Base-by-base conservation (phyloP, 1,284 basidiomycete genomes). In the Entoloma clypeatum region DNA sequence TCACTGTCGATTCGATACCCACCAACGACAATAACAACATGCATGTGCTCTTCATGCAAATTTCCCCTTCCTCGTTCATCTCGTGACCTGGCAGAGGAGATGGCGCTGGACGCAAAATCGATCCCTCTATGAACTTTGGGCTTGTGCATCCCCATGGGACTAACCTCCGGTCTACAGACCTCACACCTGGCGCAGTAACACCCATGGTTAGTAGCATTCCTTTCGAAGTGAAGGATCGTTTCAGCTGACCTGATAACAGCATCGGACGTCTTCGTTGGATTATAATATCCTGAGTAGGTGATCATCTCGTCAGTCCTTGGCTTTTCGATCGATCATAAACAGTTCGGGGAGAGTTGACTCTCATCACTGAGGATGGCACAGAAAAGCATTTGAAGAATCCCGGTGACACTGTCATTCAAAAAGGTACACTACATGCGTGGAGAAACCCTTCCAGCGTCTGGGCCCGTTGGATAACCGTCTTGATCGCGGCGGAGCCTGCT, bases 391-490 rank as follows among this genome's bases (percentile, higher is more conserved):
- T 80, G 27, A 72, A 71, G 44, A 72, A 70, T 39, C 70, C 77
- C 14, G 79, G 78, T 17, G 78, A 80, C 55, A 65, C 67, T 2
- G 69, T 81, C 26, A 60, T 81, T 24, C 75, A 78, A 60, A 72
- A 71, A 47, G 79, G 79, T 5, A 76, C 72, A 0, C 64, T 78
- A 52, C 79, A 81, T 46, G 73, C 71, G 7, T 82, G 79, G 79
- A 70, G 61, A 43, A 81, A 82, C 54, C 77, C 77, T 8, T 71
- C 72, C 1, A 60, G 58, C 6, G 47, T 55, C 21, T 78, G 75
- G 72, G 58, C 71, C n/a, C 64, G 77, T 10, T 79, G 74, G 74
- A 57, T 73, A 16, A 66, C 69, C 5, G 66, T 79, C 25, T 51
- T 81, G 16, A 62, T 79, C 38, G 69, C 76, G 42, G 79, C 78